Conservation (phyloP, 2,329 filamentous ascomycete species). For the Truncatella angustata region DNA sequence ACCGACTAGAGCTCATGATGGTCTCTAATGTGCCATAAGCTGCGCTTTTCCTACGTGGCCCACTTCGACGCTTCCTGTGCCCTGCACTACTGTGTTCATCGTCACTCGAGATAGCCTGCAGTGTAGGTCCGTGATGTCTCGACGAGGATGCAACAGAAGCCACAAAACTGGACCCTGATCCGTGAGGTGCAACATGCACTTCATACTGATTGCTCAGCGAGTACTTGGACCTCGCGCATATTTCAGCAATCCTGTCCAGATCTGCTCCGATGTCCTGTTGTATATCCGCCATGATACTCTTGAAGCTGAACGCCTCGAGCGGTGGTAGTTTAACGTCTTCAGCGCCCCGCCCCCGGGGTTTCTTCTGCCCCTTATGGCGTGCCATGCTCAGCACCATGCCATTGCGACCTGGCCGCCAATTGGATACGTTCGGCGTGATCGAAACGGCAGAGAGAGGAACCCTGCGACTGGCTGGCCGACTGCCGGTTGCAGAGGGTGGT, state of each 20-base stretch:
- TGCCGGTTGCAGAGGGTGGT: constrained; percentile 28
- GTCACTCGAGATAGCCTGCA: constrained; percentile 57
- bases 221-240: constrained; percentile 63
- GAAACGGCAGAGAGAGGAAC: constrained; percentile 26
- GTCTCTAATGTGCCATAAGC: constrained; percentile 65
- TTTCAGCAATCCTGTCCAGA: constrained; percentile 64
- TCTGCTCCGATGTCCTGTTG: constrained; percentile 55
- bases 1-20: constrained; percentile 65
- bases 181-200: constrained; percentile 62
- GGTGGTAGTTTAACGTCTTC: constrained; percentile 51
- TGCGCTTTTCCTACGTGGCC: constrained; percentile 44
- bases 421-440: constrained; percentile 19
- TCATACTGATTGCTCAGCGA: constrained; percentile 67
- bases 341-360: constrained; percentile 22
- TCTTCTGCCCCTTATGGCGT: constrained; percentile 40
- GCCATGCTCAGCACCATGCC: constrained; percentile 42
- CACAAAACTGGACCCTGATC: constrained; percentile 51
- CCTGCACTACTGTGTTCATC: constrained; percentile 46
- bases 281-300: constrained; percentile 59
- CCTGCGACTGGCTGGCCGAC: constrained; percentile 28
- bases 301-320: constrained; percentile 63
- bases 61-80: constrained; percentile 39
- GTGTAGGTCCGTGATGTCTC: constrained; percentile 44
- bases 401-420: constrained; percentile 32
- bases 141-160: constrained; percentile 23